Conservation (phyloP, 2,329 filamentous ascomycete genomes). For the Cladophialophora yegresii region DNA sequence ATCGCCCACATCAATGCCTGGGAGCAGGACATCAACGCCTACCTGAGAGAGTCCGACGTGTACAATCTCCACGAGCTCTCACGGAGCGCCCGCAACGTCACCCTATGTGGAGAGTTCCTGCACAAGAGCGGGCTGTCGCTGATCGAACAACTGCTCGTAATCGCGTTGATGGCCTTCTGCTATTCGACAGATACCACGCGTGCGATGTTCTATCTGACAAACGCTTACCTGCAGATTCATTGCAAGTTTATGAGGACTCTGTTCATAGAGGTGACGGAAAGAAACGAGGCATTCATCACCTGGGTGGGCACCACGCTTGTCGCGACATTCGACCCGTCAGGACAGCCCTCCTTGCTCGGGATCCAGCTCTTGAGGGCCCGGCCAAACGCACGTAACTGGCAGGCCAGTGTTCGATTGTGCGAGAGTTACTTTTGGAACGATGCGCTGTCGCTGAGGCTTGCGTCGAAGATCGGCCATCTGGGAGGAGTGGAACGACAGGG, state of each 20-base stretch:
- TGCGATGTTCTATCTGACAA: slow-evolving; percentile 23
- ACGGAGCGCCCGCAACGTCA: slow-evolving; percentile 18
- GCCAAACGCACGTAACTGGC: slow-evolving; percentile 19
- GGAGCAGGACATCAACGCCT: slow-evolving; percentile 17
- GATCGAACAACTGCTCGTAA: slow-evolving; percentile 21
- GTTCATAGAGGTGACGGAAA: slow-evolving; percentile 17
- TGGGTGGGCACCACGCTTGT: slow-evolving; percentile 20
- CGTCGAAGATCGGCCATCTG: slow-evolving; percentile 19
- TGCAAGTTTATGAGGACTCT: slow-evolving; percentile 18
- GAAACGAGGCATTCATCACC: slow-evolving; percentile 19
- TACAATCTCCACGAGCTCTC: slow-evolving; percentile 18
- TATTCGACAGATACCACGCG: slow-evolving; percentile 24
- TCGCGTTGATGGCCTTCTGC: slow-evolving; percentile 21
- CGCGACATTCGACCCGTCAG: slow-evolving; percentile 17
- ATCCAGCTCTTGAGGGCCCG: slow-evolving; percentile 16
- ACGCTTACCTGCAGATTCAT: slow-evolving; percentile 21
- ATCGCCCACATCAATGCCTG: slow-evolving; percentile 19
- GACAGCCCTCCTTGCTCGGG: slow-evolving; percentile 15
- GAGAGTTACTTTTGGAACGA: slow-evolving; percentile 26
- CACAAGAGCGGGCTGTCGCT: slow-evolving; percentile 17
- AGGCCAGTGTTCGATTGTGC: slow-evolving; percentile 19
- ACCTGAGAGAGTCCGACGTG: slow-evolving; percentile 17
- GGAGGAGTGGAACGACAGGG: slow-evolving; percentile 11
- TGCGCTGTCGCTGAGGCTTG: slow-evolving; percentile 21
- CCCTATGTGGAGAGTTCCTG: slow-evolving; percentile 24